A percentile compares a stretch with the other conserved stretches of the same genome.
phyloP scores from a whole-genome alignment of 2,329 filamentous ascomycete genomes.

The Myriosclerotinia scirpicola region DNA sequence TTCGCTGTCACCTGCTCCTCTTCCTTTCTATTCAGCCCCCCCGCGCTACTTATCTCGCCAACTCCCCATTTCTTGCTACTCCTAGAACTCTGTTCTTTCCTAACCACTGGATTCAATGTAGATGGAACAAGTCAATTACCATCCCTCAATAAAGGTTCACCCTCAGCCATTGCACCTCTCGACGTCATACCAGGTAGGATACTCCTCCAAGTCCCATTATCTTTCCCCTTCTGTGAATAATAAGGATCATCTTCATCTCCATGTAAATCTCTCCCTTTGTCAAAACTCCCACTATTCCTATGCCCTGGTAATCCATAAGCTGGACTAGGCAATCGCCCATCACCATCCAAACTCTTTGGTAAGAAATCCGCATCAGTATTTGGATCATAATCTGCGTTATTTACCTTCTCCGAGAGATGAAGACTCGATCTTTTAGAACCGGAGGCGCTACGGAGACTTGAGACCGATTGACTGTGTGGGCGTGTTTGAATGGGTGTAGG shows the following conservation, averaged over 20 bases:
- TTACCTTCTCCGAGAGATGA: not conserved
- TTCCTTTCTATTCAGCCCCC: not conserved
- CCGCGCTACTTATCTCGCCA: not conserved
- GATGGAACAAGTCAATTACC: not conserved
- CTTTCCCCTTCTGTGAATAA: slow-evolving; percentile 5
- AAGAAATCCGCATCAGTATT: slow-evolving; percentile 17
- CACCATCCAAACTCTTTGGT: slow-evolving; percentile 16
- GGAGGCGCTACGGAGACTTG: not conserved
- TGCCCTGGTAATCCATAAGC: not conserved
- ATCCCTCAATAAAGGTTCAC: slow-evolving; percentile 11
- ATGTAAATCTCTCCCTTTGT: not conserved
- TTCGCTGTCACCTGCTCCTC: not conserved
- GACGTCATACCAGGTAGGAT: not conserved
- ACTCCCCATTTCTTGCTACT: not conserved
- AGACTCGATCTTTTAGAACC: not conserved
- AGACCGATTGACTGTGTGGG: slow-evolving; percentile 10
- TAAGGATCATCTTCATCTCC: slow-evolving; percentile 6
- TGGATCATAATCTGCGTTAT: slow-evolving; percentile 17
- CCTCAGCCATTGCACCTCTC: not conserved
- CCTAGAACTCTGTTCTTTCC: not conserved
- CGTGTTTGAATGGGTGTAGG: slow-evolving; percentile 5
- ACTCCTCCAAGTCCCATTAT: not conserved
- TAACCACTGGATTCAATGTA: not conserved
- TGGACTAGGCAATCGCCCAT: slow-evolving; percentile 14
- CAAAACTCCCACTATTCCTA: slow-evolving; percentile 14